A percentile compares a stretch with the other conserved stretches of the same genome.
Evolutionary conservation across 371 early-diverging fungal species (phyloP).

Genomic region (Mucor racemosus): DNA sequence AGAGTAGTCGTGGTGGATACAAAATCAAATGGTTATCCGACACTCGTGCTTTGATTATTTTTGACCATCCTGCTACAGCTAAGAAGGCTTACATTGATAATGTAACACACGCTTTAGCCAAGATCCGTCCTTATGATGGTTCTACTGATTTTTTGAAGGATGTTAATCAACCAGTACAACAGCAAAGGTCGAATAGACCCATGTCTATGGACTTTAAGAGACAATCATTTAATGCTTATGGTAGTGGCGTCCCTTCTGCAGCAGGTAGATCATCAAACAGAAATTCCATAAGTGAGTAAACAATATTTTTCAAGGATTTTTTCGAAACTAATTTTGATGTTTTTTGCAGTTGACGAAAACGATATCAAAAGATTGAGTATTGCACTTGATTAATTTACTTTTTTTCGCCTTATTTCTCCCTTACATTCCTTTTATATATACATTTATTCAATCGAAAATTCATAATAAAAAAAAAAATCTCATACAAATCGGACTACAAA

Average conservation of each 20-base stretch:
- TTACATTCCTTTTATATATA: not conserved
- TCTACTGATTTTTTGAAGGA: conserved; percentile 25
- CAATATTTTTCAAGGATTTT: too few species aligned
- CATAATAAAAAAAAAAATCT: not conserved
- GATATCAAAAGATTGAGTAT: conserved; percentile 14
- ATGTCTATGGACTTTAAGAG: conserved; percentile 33
- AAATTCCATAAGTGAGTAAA: conserved; percentile 27
- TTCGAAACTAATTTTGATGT: too few species aligned
- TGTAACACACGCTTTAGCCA: conserved; percentile 31
- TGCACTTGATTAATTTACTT: not conserved
- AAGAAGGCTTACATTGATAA: conserved; percentile 52
- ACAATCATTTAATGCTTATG: conserved; percentile 25
- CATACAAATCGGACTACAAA: conserved; percentile 2
- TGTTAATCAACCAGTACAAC: not conserved
- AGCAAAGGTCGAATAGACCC: conserved; percentile 21
- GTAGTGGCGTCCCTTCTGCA: not conserved
- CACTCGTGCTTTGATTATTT: conserved; percentile 74
- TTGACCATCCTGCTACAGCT: conserved; percentile 68
- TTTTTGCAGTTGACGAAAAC: conserved; percentile 10
- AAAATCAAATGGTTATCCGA: conserved; percentile 78
- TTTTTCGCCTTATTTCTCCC: not conserved
- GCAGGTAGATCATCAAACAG: conserved; percentile 21
- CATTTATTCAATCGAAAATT: not conserved
- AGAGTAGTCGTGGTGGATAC: conserved; percentile 69
- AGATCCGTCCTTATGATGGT: conserved; percentile 38